Conservation (phyloP, 768 basidiomycete species). For the Daedaleopsis sinensis region DNA sequence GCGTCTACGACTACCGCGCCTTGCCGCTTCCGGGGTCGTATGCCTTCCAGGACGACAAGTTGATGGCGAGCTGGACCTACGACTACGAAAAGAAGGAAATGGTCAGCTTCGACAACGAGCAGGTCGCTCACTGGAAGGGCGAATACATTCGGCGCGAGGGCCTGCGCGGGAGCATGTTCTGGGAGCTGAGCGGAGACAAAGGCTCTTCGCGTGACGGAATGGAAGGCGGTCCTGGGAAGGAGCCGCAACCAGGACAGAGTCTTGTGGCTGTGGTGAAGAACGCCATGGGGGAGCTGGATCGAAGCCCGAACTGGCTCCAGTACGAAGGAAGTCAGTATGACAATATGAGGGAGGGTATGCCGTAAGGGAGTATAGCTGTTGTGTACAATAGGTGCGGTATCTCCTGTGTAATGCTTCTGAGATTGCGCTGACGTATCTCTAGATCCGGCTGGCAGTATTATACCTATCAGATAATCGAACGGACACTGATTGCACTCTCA, state of each 20-base stretch:
- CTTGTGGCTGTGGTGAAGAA: constrained; percentile 76
- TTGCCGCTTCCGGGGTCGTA: constrained; percentile 79
- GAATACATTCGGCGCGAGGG: constrained; percentile 76
- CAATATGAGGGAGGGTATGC: constrained; percentile 77
- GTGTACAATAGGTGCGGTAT: constrained; percentile 7
- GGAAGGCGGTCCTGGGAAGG: constrained; percentile 77
- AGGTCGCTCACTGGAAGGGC: constrained; percentile 73
- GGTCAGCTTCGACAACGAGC: constrained; percentile 79
- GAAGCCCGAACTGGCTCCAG: constrained; percentile 75
- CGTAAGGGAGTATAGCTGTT: constrained; percentile 5
- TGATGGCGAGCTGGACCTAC: constrained; percentile 83
- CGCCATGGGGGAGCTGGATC: constrained; percentile 76
- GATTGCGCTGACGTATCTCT: constrained; percentile 4
- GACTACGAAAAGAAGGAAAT: constrained; percentile 75
- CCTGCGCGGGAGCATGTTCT: constrained; percentile 92
- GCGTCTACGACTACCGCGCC: constrained; percentile 91
- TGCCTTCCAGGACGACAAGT: constrained; percentile 63
- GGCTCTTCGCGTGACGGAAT: constrained; percentile 64
- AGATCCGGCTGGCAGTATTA: background rate
- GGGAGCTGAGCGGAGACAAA: constrained; percentile 92
- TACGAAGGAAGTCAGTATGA: constrained; percentile 81
- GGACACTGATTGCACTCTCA: background rate
- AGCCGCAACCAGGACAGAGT: constrained; percentile 67
- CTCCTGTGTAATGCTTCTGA: background rate
- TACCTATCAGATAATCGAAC: constrained; percentile 4